Evolutionary conservation across 805 yeast species (phyloP).

Genomic region (Metschnikowia continentalis): DNA sequence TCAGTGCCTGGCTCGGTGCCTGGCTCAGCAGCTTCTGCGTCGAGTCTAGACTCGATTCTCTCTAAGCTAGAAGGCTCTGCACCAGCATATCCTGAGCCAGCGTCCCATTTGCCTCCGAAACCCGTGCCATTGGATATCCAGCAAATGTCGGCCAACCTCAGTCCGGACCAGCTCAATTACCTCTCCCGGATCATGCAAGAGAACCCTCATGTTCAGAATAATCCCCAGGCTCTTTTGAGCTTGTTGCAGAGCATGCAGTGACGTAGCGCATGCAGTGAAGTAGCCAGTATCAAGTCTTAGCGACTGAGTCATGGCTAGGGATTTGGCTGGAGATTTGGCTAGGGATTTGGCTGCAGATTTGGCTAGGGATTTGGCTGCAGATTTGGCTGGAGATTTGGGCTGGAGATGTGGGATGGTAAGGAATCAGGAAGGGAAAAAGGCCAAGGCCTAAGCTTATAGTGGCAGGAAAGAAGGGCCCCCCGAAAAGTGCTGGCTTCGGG

Average conservation of each 20-base stretch:
- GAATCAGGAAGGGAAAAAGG: too few species aligned
- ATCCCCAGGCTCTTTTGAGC: slow-evolving; percentile 16
- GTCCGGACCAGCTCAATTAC: slow-evolving; percentile 13
- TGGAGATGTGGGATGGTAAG: too few species aligned
- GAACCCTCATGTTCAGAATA: slow-evolving; percentile 17
- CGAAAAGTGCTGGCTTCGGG: too few species aligned
- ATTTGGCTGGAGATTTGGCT: too few species aligned
- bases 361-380: too few species aligned
- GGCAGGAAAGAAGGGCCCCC: too few species aligned
- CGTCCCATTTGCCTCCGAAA: not conserved
- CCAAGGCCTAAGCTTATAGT: too few species aligned
- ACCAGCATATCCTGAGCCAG: not conserved
- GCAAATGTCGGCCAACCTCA: slow-evolving; percentile 9
- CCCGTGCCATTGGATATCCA: not conserved
- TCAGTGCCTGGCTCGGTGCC: too few species aligned
- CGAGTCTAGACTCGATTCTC: slow-evolving; percentile 23
- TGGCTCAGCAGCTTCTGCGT: not conserved
- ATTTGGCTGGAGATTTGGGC: too few species aligned
- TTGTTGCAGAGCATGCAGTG: slow-evolving; percentile 15
- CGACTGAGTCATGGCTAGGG: too few species aligned
- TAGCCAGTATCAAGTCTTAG: too few species aligned
- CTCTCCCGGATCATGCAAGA: slow-evolving; percentile 16
- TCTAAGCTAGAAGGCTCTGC: slow-evolving; percentile 21
- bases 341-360: too few species aligned
- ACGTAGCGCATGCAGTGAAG: slow-evolving; percentile 7